These are phyloP conservation scores for Lachancea nothofagi DNA, from an alignment of 805 yeast species.

Conservation along the genomic window DNA sequence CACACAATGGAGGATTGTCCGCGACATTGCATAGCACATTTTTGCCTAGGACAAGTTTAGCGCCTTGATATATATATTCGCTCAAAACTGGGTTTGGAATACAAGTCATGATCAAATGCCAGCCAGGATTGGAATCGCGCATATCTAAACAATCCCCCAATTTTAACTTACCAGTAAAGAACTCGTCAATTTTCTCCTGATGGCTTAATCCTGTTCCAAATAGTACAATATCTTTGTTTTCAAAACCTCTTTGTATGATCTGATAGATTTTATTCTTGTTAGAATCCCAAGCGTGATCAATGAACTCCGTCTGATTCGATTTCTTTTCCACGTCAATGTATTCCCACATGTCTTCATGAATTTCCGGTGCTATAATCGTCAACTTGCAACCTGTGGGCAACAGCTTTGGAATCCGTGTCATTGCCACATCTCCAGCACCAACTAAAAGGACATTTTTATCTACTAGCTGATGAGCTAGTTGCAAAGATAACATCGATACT, in stretches of 20 bases:
- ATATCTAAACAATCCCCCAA: too few relatives aligned
- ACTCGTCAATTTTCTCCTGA: neutral
- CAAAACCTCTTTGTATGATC: conserved; percentile 15
- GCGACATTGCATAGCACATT: conserved; percentile 33
- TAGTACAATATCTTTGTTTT: conserved; percentile 15
- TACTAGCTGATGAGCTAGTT: conserved; percentile 28
- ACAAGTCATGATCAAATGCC: conserved; percentile 30
- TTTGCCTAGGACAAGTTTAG: conserved; percentile 21
- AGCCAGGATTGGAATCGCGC: conserved; percentile 7
- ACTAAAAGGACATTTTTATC: conserved; percentile 26
- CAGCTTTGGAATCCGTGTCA: conserved; percentile 29
- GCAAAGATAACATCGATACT: conserved; percentile 21
- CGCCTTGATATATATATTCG: conserved; percentile 21
- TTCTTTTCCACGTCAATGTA: conserved; percentile 11
- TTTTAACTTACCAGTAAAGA: neutral
- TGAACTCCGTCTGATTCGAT: neutral
- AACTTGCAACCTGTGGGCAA: conserved; percentile 31
- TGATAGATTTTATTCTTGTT: conserved; percentile 15
- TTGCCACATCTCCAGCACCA: conserved; percentile 34
- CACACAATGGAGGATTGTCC: conserved; percentile 33
- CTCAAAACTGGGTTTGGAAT: conserved; percentile 25
- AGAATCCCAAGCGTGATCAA: conserved; percentile 16
- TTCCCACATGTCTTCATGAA: conserved; percentile 15
- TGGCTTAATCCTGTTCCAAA: conserved; percentile 12
- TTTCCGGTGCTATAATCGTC: conserved; percentile 26